A percentile compares a stretch with the other conserved stretches of the same genome.
These are phyloP conservation scores for Didymella sp. DNA, from an alignment of 2,329 filamentous ascomycete genomes.

Conservation along the genomic window DNA sequence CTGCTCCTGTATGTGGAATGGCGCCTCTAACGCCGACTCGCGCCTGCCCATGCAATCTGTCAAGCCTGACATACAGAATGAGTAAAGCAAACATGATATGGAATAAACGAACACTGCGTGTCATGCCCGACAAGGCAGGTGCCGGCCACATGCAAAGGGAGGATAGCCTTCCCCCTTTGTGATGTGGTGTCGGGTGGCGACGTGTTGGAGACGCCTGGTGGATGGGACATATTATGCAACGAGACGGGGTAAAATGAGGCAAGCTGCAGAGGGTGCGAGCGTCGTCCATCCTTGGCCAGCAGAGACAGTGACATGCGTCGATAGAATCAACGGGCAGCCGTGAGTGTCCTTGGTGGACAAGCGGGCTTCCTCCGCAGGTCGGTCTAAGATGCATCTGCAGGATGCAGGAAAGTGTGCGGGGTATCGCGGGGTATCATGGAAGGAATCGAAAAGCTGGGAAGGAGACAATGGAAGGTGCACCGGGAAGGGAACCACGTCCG, in stretches of 20 bases:
- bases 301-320: conserved; percentile 34
- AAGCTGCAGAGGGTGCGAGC: conserved; percentile 28
- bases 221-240: conserved; percentile 41
- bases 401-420: conserved; percentile 41
- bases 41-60: conserved; percentile 21
- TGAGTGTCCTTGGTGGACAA: neutral
- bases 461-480: conserved; percentile 21
- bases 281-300: conserved; percentile 44
- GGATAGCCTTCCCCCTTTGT: conserved; percentile 6
- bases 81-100: conserved; percentile 3
- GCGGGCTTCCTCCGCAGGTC: conserved; percentile 14
- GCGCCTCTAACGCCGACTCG: conserved; percentile 13
- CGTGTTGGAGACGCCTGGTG: conserved; percentile 30
- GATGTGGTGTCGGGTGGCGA: neutral
- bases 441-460: conserved; percentile 35
- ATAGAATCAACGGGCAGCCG: conserved; percentile 4
- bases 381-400: conserved; percentile 36
- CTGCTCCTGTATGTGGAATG: conserved; percentile 1
- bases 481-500: conserved; percentile 16
- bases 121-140: neutral
- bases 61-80: conserved; percentile 16
- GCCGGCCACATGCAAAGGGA: conserved; percentile 1
- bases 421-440: conserved; percentile 48
- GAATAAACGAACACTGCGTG: conserved; percentile 1
- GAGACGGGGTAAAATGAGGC: conserved; percentile 36